Conservation (phyloP, 2,329 filamentous ascomycete species). For the Penicillium sclerotiorum region DNA sequence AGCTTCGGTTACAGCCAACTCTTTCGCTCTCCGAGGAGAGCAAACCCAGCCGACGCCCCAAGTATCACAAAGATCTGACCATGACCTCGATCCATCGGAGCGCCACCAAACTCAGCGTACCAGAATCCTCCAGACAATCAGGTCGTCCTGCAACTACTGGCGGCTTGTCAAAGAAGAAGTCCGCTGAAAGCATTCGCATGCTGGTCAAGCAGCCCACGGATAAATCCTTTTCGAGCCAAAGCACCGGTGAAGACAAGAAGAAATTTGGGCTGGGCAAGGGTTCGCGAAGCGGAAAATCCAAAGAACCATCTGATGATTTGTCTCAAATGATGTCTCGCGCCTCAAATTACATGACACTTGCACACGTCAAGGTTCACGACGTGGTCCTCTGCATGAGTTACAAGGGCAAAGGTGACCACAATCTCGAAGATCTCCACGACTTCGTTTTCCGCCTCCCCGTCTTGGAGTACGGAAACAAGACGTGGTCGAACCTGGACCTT, state of each 20-base stretch:
- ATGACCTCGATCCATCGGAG: conserved; percentile 39
- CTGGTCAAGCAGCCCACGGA: conserved; percentile 40
- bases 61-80: conserved; percentile 34
- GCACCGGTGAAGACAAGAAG: conserved; percentile 51
- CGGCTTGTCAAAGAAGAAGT: conserved; percentile 42
- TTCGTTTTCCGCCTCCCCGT: conserved; percentile 95
- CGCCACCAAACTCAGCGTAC: conserved; percentile 23
- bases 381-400: conserved; percentile 95
- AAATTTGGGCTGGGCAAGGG: conserved; percentile 45
- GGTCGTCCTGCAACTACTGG: conserved; percentile 34
- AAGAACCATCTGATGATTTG: conserved; percentile 79
- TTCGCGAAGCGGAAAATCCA: conserved; percentile 56
- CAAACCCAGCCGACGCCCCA: conserved; percentile 36
- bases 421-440: conserved; percentile 94
- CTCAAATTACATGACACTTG: conserved; percentile 95
- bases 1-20: conserved; percentile 81
- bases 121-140: conserved; percentile 28
- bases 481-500: conserved; percentile 96
- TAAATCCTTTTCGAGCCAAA: conserved; percentile 38
- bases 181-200: conserved; percentile 44
- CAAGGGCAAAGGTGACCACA: conserved; percentile 93
- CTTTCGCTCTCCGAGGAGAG: conserved; percentile 58
- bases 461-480: conserved; percentile 97
- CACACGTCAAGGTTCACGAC: conserved; percentile 91
- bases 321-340: conserved; percentile 96